Conservation (phyloP, 129 eudicot genomes). For the Calendula officinalis region DNA sequence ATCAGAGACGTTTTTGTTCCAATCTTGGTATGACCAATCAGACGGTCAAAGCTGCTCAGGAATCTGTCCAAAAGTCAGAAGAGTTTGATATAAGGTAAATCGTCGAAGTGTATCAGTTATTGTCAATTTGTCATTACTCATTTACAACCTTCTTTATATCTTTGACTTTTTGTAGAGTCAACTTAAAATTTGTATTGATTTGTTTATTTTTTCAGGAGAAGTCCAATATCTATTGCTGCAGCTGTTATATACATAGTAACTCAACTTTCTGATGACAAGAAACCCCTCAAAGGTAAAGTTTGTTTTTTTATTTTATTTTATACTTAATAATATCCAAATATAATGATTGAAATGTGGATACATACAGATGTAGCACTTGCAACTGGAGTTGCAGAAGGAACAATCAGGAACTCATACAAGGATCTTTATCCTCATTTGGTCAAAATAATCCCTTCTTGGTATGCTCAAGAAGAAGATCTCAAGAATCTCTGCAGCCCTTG, state of each 20-base stretch:
- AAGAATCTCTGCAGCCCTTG: conserved; percentile 82
- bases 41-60: conserved; percentile 92
- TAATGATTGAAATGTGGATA: conserved; percentile 18
- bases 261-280: conserved; percentile 74
- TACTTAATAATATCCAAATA: too few relatives aligned
- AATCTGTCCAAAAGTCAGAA: conserved; percentile 70
- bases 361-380: conserved; percentile 80
- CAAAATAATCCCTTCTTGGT: conserved; percentile 85
- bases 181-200: neutral
- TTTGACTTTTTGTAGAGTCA: neutral
- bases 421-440: conserved; percentile 75
- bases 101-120: neutral
- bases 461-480: conserved; percentile 79
- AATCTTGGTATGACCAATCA: conserved; percentile 88
- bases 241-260: conserved; percentile 78
- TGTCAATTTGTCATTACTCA: too few relatives aligned
- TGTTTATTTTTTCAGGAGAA: conserved; percentile 58
- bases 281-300: conserved; percentile 66
- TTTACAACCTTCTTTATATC: neutral
- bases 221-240: conserved; percentile 86
- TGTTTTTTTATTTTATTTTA: too few relatives aligned
- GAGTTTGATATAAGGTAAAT: conserved; percentile 85
- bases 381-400: conserved; percentile 89
- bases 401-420: conserved; percentile 73
- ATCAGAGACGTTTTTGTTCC: conserved; percentile 90